A percentile compares a stretch with the other conserved stretches of the same genome.
Evolutionary conservation across 1,284 basidiomycete species (phyloP).

Genomic region (Ganoderma leucocontextum): DNA sequence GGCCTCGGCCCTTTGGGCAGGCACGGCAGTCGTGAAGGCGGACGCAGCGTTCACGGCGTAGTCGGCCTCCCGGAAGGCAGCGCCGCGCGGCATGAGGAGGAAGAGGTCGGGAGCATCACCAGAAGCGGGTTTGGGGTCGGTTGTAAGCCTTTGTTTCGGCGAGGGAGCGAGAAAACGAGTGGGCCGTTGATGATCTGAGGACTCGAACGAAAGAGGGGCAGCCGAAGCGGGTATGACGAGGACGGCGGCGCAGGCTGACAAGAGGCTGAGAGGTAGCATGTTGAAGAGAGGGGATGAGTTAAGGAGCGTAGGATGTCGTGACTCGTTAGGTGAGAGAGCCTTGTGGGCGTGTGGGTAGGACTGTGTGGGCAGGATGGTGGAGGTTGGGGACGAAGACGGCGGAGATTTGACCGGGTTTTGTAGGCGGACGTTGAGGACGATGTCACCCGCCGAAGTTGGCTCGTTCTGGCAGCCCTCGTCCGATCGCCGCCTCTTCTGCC

Average conservation of each 20-base stretch:
- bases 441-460: slow-evolving; percentile 4
- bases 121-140: neutral
- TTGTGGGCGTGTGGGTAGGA: slow-evolving; percentile 35
- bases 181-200: neutral
- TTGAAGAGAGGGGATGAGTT: slow-evolving; percentile 16
- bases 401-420: neutral
- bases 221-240: slow-evolving; percentile 27
- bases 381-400: slow-evolving; percentile 22
- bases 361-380: slow-evolving; percentile 26
- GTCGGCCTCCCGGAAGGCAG: slow-evolving; percentile 32
- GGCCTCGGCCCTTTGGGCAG: slow-evolving; percentile 19
- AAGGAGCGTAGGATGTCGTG: slow-evolving; percentile 28
- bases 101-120: neutral
- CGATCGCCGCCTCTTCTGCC: slow-evolving; percentile 4
- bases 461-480: neutral
- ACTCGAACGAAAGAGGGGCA: slow-evolving; percentile 23
- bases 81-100: slow-evolving; percentile 16
- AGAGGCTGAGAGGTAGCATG: slow-evolving; percentile 33
- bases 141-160: neutral
- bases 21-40: slow-evolving; percentile 18
- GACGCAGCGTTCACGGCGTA: slow-evolving; percentile 30
- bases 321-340: slow-evolving; percentile 28
- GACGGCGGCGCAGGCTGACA: slow-evolving; percentile 21
- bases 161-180: neutral
- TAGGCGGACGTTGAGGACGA: neutral